A percentile compares a stretch with the other conserved stretches of the same genome.
These are phyloP conservation scores for Corymbia citriodora DNA, from an alignment of 441 rosid species.

Conservation along the genomic window DNA sequence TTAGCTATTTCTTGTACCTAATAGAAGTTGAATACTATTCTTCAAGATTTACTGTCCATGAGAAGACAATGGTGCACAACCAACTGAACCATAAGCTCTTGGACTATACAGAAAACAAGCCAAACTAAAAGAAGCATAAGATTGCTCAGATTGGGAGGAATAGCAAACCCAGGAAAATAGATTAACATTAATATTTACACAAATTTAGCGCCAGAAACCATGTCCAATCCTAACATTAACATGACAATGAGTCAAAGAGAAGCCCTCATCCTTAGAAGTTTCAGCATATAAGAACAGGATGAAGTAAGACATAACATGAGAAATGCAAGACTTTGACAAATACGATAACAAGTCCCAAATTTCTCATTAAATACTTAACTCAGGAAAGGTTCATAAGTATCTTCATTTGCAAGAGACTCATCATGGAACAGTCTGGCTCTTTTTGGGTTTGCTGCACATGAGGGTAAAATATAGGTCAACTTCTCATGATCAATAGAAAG, in stretches of 20 bases:
- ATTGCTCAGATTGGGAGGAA: neutral
- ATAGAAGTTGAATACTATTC: neutral
- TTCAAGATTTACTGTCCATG: neutral
- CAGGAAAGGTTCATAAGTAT: slow-evolving; percentile 93
- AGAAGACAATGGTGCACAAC: neutral
- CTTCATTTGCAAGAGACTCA: slow-evolving; percentile 68
- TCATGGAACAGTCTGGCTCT: slow-evolving; percentile 95
- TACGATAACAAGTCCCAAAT: neutral
- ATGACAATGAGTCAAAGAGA: neutral
- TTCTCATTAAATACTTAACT: slow-evolving; percentile 44
- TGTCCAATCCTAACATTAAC: neutral
- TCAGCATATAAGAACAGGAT: neutral
- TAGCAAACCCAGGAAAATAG: neutral
- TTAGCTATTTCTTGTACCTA: neutral
- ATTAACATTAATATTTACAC: neutral
- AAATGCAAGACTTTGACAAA: neutral
- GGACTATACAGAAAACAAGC: neutral
- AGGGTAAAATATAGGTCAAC: slow-evolving; percentile 16
- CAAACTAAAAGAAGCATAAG: neutral
- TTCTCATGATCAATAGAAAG: neutral
- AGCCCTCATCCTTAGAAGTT: neutral
- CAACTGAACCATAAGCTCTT: neutral
- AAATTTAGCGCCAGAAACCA: neutral
- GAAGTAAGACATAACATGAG: neutral
- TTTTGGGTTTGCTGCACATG: slow-evolving; percentile 72